Conservation (phyloP, 768 basidiomycete genomes). For the Podaxis sp. region DNA sequence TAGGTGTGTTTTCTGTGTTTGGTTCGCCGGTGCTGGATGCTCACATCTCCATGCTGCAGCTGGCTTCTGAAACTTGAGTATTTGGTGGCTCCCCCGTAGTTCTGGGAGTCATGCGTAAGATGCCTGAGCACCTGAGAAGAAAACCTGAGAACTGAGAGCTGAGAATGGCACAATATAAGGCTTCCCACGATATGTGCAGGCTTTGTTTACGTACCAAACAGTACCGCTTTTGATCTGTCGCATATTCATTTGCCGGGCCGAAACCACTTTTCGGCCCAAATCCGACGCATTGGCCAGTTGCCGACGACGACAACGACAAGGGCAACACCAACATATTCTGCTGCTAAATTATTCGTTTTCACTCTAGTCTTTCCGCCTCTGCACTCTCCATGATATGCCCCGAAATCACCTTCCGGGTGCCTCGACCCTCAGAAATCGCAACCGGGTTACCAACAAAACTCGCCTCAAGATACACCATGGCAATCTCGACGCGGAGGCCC, state of each 20-base stretch:
- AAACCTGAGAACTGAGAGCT: constrained; percentile 11
- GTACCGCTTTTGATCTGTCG: constrained; percentile 33
- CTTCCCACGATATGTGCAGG: constrained; percentile 20
- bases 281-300: constrained; percentile 57
- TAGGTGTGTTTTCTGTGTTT: constrained; percentile 15
- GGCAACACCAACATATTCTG: constrained; percentile 36
- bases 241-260: constrained; percentile 51
- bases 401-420: constrained; percentile 76
- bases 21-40: background rate
- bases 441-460: constrained; percentile 91
- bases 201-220: constrained; percentile 41
- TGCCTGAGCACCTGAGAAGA: background rate
- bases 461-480: constrained; percentile 83
- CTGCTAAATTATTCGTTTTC: constrained; percentile 37
- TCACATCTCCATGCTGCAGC: constrained; percentile 6
- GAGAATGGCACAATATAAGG: constrained; percentile 12
- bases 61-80: background rate
- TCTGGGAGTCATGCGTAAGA: background rate
- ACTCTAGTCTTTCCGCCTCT: constrained; percentile 30
- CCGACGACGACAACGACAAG: constrained; percentile 52
- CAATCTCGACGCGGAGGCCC: constrained; percentile 75
- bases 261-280: constrained; percentile 62
- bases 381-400: constrained; percentile 82
- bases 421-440: constrained; percentile 81
- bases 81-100: background rate